These are phyloP conservation scores for Leptomonas pyrrhocoris DNA, from an alignment of 208 protist genomes.

Conservation along the genomic window DNA sequence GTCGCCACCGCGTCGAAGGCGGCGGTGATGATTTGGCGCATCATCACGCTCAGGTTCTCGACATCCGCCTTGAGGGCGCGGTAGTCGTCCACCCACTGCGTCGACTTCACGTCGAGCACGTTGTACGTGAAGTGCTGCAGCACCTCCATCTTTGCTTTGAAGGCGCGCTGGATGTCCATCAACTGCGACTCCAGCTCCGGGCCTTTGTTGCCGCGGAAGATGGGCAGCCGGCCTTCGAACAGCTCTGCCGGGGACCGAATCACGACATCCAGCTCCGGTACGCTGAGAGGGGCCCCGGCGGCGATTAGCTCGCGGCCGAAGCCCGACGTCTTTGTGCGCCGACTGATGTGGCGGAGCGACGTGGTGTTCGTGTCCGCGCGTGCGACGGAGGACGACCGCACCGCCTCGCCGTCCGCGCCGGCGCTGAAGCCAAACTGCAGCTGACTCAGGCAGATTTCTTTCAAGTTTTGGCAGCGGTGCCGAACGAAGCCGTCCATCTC, in stretches of 20 bases:
- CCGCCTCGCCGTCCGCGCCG: constrained; percentile 26
- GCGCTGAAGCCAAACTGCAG: constrained; percentile 95
- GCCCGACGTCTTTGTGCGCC: constrained; percentile 27
- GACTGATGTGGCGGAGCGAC: constrained; percentile 18
- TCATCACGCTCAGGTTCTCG: constrained; percentile 97
- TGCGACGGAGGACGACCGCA: constrained; percentile 4
- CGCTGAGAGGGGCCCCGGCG: constrained; percentile 48
- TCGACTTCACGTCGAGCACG: constrained; percentile 98
- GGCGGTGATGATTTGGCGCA: constrained; percentile 96
- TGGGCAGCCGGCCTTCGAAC: constrained; percentile 83
- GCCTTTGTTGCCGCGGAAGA: constrained; percentile 95
- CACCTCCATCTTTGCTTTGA: constrained; percentile 91
- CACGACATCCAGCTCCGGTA: constrained; percentile 70
- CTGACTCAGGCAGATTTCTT: constrained; percentile 97
- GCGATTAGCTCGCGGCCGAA: constrained; percentile 35
- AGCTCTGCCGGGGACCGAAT: constrained; percentile 40
- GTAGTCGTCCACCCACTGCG: constrained; percentile 97
- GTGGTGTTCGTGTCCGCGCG: constrained; percentile 20
- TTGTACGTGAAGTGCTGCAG: constrained; percentile 94
- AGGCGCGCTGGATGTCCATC: constrained; percentile 94
- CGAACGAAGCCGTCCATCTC: constrained; percentile 98
- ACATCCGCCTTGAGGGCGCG: constrained; percentile 95
- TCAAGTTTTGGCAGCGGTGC: constrained; percentile 96
- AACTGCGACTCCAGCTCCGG: constrained; percentile 95
- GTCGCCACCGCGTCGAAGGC: constrained; percentile 95